phyloP scores from a whole-genome alignment of 805 yeast genomes.

The Millerozyma acaciae region DNA sequence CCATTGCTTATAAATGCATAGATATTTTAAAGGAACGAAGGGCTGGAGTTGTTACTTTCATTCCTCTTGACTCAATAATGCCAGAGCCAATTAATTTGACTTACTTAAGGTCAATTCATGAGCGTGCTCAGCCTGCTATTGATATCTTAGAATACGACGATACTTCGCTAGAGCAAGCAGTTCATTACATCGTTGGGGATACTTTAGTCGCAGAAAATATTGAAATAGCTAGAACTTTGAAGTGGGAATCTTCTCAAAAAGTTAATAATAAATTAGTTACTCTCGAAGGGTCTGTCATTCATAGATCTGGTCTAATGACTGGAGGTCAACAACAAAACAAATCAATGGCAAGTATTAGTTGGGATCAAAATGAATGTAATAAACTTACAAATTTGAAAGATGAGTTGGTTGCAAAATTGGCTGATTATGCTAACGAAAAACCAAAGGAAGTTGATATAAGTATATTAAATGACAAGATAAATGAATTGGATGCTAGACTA shows the following conservation, averaged over 20 bases:
- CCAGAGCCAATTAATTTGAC: slow-evolving; percentile 51
- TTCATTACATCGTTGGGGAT: slow-evolving; percentile 74
- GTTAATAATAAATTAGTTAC: slow-evolving; percentile 67
- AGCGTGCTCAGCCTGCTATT: slow-evolving; percentile 58
- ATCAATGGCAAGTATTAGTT: slow-evolving; percentile 41
- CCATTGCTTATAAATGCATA: slow-evolving; percentile 73
- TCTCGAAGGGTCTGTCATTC: slow-evolving; percentile 78
- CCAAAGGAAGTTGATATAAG: slow-evolving; percentile 58
- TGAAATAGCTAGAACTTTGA: slow-evolving; percentile 62
- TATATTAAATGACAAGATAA: slow-evolving; percentile 48
- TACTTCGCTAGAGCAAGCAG: slow-evolving; percentile 64
- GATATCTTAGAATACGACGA: slow-evolving; percentile 73
- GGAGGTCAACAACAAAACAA: slow-evolving; percentile 67
- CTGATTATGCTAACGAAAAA: slow-evolving; percentile 42
- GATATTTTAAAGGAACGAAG: slow-evolving; percentile 79
- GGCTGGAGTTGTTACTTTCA: slow-evolving; percentile 79
- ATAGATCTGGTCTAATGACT: slow-evolving; percentile 85
- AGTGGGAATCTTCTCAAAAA: slow-evolving; percentile 55
- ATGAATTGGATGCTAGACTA: slow-evolving; percentile 34
- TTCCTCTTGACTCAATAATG: slow-evolving; percentile 76
- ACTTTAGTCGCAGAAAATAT: slow-evolving; percentile 74
- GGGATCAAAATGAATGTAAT: slow-evolving; percentile 71
- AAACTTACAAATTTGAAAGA: slow-evolving; percentile 50
- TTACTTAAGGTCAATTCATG: slow-evolving; percentile 49
- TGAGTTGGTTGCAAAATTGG: slow-evolving; percentile 47